phyloP scores from a whole-genome alignment of 2,329 filamentous ascomycete species.

The Graphilbum fragrans region DNA sequence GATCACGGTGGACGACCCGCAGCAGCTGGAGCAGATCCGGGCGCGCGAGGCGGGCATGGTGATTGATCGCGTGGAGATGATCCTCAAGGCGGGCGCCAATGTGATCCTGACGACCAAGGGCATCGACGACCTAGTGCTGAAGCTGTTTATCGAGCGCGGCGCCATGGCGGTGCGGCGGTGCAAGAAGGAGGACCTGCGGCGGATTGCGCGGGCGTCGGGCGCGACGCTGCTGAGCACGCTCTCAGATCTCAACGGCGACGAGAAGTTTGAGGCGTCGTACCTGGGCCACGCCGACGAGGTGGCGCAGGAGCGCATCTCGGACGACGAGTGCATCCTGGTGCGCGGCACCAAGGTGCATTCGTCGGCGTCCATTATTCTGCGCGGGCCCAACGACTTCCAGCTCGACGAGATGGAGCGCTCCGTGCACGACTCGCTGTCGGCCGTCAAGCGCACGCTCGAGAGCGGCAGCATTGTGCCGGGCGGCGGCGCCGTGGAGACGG shows the following conservation, averaged over 20 bases:
- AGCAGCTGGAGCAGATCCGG: conserved; percentile 94
- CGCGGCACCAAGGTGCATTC: conserved; percentile 92
- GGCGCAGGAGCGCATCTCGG: conserved; percentile 94
- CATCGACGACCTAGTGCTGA: conserved; percentile 91
- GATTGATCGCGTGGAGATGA: conserved; percentile 90
- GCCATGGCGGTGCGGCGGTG: conserved; percentile 93
- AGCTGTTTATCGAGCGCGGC: conserved; percentile 86
- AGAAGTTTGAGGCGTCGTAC: conserved; percentile 85
- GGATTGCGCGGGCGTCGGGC: conserved; percentile 92
- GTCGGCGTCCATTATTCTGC: conserved; percentile 89
- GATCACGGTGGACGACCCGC: conserved; percentile 93
- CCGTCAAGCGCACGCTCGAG: conserved; percentile 93
- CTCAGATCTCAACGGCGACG: conserved; percentile 93
- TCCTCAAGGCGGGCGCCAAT: conserved; percentile 92
- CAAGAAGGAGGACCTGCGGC: conserved; percentile 95
- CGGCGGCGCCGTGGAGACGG: conserved; percentile 95
- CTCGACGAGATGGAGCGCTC: conserved; percentile 99
- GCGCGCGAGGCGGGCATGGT: conserved; percentile 88
- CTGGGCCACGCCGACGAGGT: conserved; percentile 91
- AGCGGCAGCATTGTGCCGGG: conserved; percentile 94
- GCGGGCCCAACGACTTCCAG: conserved; percentile 89
- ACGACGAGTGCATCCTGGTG: conserved; percentile 95
- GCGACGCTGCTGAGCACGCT: conserved; percentile 86
- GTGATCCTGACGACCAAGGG: conserved; percentile 96
- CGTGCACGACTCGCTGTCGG: conserved; percentile 90